Evolutionary conservation across 2,329 filamentous ascomycete genomes (phyloP).

Genomic region (Penicillium capsulatum): DNA sequence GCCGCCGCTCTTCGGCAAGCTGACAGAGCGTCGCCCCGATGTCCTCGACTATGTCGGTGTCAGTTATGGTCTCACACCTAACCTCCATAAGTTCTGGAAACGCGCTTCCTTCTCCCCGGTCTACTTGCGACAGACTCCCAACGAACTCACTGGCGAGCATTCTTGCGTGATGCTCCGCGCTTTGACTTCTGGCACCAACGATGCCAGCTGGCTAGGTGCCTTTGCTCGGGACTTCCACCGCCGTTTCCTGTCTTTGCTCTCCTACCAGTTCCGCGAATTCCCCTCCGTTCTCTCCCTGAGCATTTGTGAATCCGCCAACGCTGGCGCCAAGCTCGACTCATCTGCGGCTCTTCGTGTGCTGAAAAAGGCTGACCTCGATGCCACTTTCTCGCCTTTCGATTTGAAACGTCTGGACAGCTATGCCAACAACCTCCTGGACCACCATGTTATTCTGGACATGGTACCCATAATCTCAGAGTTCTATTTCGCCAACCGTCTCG

Average conservation of each 20-base stretch:
- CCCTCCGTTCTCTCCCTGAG: constrained; percentile 72
- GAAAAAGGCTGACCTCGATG: constrained; percentile 71
- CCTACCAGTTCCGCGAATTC: constrained; percentile 88
- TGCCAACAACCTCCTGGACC: constrained; percentile 94
- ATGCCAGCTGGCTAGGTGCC: constrained; percentile 80
- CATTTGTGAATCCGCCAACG: constrained; percentile 78
- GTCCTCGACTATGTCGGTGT: constrained; percentile 90
- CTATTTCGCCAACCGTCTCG: constrained; percentile 78
- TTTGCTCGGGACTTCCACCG: constrained; percentile 91
- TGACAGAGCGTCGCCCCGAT: constrained; percentile 76
- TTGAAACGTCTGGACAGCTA: constrained; percentile 93
- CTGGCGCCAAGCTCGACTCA: constrained; percentile 64
- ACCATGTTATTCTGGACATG: constrained; percentile 93
- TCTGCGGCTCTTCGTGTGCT: constrained; percentile 54
- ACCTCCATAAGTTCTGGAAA: constrained; percentile 97
- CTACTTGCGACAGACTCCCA: constrained; percentile 90
- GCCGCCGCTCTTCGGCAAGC: constrained; percentile 86
- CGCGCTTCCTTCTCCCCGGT: constrained; percentile 79
- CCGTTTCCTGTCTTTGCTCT: constrained; percentile 84
- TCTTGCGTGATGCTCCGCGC: constrained; percentile 95
- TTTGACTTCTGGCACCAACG: constrained; percentile 57
- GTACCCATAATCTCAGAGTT: constrained; percentile 75
- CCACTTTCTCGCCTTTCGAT: constrained; percentile 80
- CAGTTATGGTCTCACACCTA: constrained; percentile 82
- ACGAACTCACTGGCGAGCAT: constrained; percentile 94